Evolutionary conservation across 345 rosid genomes (phyloP).

Genomic region (rapeseed (Brassica napus)): DNA sequence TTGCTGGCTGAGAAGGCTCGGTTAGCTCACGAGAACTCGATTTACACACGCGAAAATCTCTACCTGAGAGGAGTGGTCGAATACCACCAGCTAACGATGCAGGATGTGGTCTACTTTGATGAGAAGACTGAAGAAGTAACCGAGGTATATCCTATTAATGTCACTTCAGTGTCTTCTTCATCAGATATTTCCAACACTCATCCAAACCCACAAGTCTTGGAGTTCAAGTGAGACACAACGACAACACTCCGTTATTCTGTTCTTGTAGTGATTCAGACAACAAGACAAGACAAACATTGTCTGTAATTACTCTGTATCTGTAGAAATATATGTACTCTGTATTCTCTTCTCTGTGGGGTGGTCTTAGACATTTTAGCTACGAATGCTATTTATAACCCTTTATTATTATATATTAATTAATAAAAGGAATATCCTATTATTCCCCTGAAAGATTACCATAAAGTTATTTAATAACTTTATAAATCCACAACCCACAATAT

Average conservation of each 20-base stretch:
- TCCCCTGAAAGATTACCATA: not conserved
- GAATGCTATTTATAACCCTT: conserved; percentile 24
- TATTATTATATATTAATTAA: not conserved
- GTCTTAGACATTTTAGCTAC: not conserved
- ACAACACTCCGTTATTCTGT: not conserved
- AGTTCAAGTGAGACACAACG: conserved; percentile 26
- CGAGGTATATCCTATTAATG: conserved; percentile 77
- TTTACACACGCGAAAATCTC: conserved; percentile 81
- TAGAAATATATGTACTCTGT: conserved; percentile 28
- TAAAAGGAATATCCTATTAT: not conserved
- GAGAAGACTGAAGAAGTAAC: conserved; percentile 82
- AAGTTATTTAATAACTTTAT: not conserved
- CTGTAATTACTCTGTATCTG: conserved; percentile 33
- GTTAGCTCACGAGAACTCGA: conserved; percentile 89
- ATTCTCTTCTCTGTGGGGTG: conserved; percentile 21
- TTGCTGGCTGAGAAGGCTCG: conserved; percentile 94
- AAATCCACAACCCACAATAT: conserved; percentile 17
- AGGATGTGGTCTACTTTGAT: conserved; percentile 87
- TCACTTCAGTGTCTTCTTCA: conserved; percentile 44
- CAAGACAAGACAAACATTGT: conserved; percentile 11
- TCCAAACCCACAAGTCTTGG: conserved; percentile 28
- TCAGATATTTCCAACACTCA: conserved; percentile 25
- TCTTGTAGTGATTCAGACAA: conserved; percentile 33
- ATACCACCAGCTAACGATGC: conserved; percentile 96
- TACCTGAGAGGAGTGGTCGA: conserved; percentile 91